Conservation (phyloP, 148 eudicot species). For the Chenopodium formosanum region DNA sequence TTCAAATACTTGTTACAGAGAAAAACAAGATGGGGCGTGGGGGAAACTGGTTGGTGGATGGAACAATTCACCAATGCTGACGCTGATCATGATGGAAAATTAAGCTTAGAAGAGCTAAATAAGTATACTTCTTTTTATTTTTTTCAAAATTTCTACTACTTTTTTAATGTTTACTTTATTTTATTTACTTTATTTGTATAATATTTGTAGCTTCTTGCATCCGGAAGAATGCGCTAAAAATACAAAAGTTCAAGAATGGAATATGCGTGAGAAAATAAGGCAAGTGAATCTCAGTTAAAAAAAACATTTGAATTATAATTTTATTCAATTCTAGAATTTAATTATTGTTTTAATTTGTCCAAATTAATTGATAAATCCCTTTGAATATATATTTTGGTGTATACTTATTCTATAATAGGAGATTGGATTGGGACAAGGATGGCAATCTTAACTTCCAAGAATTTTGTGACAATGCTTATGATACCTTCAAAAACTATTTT, state of each 20-base stretch:
- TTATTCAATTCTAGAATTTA: no score
- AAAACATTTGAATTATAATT: no score
- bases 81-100: conserved; percentile 29
- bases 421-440: conserved; percentile 38
- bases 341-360: background rate
- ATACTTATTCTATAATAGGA: conserved; percentile 16
- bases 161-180: background rate
- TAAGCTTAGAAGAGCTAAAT: conserved; percentile 36
- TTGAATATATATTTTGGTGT: background rate
- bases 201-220: conserved; percentile 38
- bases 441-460: conserved; percentile 32
- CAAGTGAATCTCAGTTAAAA: background rate
- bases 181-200: background rate
- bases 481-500: conserved; percentile 31
- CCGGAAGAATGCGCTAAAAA: conserved; percentile 41
- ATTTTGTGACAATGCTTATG: conserved; percentile 39
- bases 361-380: background rate
- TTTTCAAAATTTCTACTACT: background rate
- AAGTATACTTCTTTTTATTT: conserved; percentile 24
- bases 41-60: conserved; percentile 56
- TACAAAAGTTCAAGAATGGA: conserved; percentile 36
- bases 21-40: conserved; percentile 36
- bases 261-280: conserved; percentile 41
- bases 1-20: conserved; percentile 15
- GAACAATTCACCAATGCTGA: conserved; percentile 49